Evolutionary conservation across 768 basidiomycete genomes (phyloP), one percentile per base, ranked within the genome.

Genomic region (Leccinum subgranulosum): DNA sequence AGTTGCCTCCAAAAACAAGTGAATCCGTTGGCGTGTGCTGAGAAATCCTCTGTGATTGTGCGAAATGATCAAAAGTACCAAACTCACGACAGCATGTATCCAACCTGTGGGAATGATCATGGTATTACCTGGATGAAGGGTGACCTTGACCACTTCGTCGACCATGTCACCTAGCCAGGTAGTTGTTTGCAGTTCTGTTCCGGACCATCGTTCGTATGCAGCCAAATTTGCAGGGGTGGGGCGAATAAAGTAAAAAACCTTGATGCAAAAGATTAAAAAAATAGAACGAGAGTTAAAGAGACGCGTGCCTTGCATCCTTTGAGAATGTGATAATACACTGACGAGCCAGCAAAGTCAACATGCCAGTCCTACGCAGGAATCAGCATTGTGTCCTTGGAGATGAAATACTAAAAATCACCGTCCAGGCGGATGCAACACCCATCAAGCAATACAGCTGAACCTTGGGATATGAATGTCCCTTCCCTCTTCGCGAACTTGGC

Each of bases 391-490:
- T 4, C 5, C 2, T 4, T 12, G 12, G 12, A 53, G 29, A 53
- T 7, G 45, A 54, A 57, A 36, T 45, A 51, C 21, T 2, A 3
- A 58, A n/a, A 76, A 86, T 68, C 63, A 94, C 95, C 60, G 96
- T 99, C 93, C 95, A 98, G 29, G 93, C 92, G 23, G 85, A 83
- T 8, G 84, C 87, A 21, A 96, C 94, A 33, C 93, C 92, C 97
- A 99, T 99, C 56, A 99, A 76, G 67, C 96, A 98, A 70, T 99
- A 99, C 51, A 96, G 72, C 67, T 96, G 94, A 2, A 99, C 96
- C 67, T 96, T 96, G 7, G 96, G 96, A 67, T 90, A 94, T 52
- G 80, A 66, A 57, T 91, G 82, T 0, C 87, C 85, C 64, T 84
- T 84, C 36, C 85, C 85, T 70, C 85, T 88, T 64, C 84, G 82